Conservation (phyloP, 495 filamentous ascomycete genomes). For the Tuber indicum region DNA sequence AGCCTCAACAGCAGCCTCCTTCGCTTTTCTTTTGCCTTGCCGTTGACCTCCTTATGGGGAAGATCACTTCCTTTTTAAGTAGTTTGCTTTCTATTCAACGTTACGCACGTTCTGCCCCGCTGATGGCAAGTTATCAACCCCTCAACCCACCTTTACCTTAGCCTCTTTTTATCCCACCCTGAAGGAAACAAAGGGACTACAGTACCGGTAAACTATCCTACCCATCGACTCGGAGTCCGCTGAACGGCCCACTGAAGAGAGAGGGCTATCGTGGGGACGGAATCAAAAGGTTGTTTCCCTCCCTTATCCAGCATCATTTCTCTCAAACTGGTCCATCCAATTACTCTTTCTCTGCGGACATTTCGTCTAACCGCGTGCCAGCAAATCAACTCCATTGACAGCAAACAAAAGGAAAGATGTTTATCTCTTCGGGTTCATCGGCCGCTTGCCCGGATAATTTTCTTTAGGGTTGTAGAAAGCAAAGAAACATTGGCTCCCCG, state of each 20-base stretch:
- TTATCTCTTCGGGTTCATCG: background rate
- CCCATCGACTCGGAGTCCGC: too few relatives aligned
- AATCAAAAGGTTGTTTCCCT: background rate
- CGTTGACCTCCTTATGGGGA: background rate
- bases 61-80: background rate
- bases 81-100: background rate
- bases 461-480: background rate
- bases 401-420: background rate
- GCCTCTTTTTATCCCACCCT: background rate
- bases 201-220: too few relatives aligned
- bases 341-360: background rate
- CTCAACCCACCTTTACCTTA: background rate
- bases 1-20: background rate
- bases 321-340: background rate
- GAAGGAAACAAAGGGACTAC: background rate
- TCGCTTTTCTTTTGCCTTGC: background rate
- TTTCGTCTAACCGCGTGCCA: background rate
- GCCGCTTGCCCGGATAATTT: constrained; percentile 4
- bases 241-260: background rate
- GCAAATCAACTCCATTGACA: background rate
- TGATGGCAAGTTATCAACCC: background rate
- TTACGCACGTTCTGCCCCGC: background rate
- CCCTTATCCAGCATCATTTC: background rate
- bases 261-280: background rate
- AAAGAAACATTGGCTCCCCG: constrained; percentile 3